phyloP scores from a whole-genome alignment of 1,284 basidiomycete genomes.

The Blastosporella zonata region DNA sequence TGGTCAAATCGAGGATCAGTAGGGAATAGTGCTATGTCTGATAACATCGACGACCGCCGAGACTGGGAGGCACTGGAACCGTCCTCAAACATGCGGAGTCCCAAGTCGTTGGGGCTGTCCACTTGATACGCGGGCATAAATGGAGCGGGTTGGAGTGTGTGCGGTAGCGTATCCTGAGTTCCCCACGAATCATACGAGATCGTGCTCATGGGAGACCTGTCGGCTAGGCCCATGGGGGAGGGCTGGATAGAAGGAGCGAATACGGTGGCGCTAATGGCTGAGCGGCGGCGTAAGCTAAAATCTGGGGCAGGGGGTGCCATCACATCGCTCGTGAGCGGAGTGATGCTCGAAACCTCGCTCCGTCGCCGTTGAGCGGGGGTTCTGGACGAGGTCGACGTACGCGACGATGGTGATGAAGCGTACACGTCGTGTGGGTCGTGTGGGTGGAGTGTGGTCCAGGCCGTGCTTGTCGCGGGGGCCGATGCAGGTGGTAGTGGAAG shows the following conservation, averaged over 20 bases:
- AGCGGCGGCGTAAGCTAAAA: constrained; percentile 2
- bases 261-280: not conserved
- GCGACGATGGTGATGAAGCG: not conserved
- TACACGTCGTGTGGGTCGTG: too few relatives aligned
- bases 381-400: not conserved
- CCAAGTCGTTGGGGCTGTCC: constrained; percentile 8
- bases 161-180: not conserved
- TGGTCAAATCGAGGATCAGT: not conserved
- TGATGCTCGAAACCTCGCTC: constrained; percentile 1
- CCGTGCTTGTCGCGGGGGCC: too few relatives aligned
- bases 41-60: constrained; percentile 5
- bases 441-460: too few relatives aligned
- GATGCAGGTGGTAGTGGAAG: not conserved
- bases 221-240: not conserved
- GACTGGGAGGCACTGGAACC: not conserved
- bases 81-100: constrained; percentile 9
- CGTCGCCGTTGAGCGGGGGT: constrained; percentile 1
- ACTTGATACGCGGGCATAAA: constrained; percentile 9
- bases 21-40: not conserved
- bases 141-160: not conserved
- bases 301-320: not conserved
- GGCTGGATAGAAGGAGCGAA: not conserved
- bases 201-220: not conserved
- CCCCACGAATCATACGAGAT: not conserved
- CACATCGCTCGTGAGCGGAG: not conserved